Base-by-base conservation (phyloP, 495 filamentous ascomycete species). In the Xylaria acuta region DNA sequence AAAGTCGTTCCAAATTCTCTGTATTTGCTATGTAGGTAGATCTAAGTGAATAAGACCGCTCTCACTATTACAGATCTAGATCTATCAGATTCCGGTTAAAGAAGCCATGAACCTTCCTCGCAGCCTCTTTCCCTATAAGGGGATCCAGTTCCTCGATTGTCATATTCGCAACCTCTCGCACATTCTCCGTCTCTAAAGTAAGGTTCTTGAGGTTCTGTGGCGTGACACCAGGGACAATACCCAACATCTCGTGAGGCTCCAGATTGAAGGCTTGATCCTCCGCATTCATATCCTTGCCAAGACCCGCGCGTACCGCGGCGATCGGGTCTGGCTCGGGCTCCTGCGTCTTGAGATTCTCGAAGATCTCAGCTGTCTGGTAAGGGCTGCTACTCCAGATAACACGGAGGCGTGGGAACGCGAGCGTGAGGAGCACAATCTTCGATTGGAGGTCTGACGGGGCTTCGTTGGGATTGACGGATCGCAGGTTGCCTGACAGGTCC, bases 361-460 rank as follows among this genome's bases (percentile, higher is more conserved):
- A 98, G 72, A 99, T 98, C 83, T 97, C 94, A 6, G 96, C 96
- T 1, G 97, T 98, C 80, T 99, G 95, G 78, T 97, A 98, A 0
- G 96, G 95, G 22, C 90, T 93, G 0, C 90, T 93, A 11, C 92
- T 95, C 96, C 96, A 99, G 73, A 99, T 95, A 64, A 99, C 91
- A 66, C 92, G 90, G 36, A 99, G 86, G 9, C 88, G 87, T 3
- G 96, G 96, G 76, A 98, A 99, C 0, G 97, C 94, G 40, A 98
- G 89, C 0, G 94, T 97, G 7, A 99, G 87, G 27, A 99, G 87
- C 20, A 98, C 96, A 68, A 99, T 87, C 82, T 97, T 95, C 71
- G 92, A 90, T 78, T 99, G 96, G 43, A 97, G 85, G 77, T 97
- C 95, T 71, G 88, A 89, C 5, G 89, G 85, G 14, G 83, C 82